Base-by-base conservation (phyloP, 495 filamentous ascomycete species). In the Talaromyces liani region DNA sequence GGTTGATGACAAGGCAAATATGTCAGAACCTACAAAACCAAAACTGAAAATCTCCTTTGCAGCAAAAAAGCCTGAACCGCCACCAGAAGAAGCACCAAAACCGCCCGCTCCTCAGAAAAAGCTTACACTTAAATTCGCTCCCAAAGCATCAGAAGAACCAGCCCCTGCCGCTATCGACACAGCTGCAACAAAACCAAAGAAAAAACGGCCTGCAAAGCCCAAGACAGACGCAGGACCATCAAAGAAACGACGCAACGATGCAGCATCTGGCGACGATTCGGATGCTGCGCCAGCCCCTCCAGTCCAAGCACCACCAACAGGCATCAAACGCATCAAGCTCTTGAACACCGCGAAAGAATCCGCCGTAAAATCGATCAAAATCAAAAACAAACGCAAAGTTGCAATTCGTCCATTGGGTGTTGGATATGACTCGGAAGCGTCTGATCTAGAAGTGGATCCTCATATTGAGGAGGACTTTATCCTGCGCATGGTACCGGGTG, bases 371-470 rank as follows among this genome's bases (percentile, higher is more conserved):
- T 80, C 78, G 0, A 77, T 86, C 33, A 77, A 80, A n/a, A 78
- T 84, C 63, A 83, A 83, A 65, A 75, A 78, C 58, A 85, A 85
- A 67, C 83, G 85, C 0, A 86, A 87, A 51, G 79, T 84, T 0
- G 86, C 89, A 0, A 77, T 76, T 24, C 81, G 90, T 58, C 85
- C 85, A 1, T 72, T 76, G 1, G 94, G 93, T 16, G 91, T 94
- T 22, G 95, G 92, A 7, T 98, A 98, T 73, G 94, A 98, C 72
- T 96, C 91, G n/a, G 94, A 98, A 73, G 91, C 92, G 2, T 92
- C 91, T 20, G 94, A 98, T 68, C 85, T 86, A 6, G 94, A 98
- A 72, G 69, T 79, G 3, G 94, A 98, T 69, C 94, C 94, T 0
- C 77, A 87, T 0, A 91, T 94, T 64, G 92, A 97, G 71, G 87